Evolutionary conservation across 2,329 filamentous ascomycete genomes (phyloP).

Genomic region (Rutstroemia sp.): DNA sequence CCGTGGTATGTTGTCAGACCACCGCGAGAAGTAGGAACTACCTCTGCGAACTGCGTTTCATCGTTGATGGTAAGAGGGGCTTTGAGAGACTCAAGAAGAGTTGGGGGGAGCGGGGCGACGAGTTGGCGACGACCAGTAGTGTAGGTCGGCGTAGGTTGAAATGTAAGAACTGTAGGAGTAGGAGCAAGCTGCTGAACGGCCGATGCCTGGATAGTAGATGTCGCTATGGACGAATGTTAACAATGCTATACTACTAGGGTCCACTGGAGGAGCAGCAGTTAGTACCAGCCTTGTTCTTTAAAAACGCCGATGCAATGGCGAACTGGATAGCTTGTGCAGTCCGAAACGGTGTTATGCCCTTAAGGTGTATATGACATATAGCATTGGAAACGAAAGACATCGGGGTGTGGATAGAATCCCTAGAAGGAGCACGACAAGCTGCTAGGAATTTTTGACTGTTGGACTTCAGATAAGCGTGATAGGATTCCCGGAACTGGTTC

Average conservation of each 20-base stretch:
- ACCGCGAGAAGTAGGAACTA: slow-evolving; percentile 52
- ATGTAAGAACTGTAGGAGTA: slow-evolving; percentile 68
- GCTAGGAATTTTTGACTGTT: no score
- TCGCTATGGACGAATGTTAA: background rate
- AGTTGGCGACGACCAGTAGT: slow-evolving; percentile 81
- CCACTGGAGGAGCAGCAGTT: slow-evolving; percentile 35
- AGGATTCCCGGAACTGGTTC: no score
- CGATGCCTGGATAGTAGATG: background rate
- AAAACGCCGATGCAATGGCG: slow-evolving; percentile 46
- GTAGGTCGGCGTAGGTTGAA: slow-evolving; percentile 76
- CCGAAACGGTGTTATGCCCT: slow-evolving; percentile 44
- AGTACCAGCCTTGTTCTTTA: slow-evolving; percentile 46
- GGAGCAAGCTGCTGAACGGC: slow-evolving; percentile 34
- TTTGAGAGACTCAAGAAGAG: slow-evolving; percentile 37
- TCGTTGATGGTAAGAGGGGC: slow-evolving; percentile 1
- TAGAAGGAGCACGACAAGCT: no score
- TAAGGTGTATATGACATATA: slow-evolving; percentile 49
- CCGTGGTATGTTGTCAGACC: slow-evolving; percentile 94
- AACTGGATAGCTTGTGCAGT: slow-evolving; percentile 50
- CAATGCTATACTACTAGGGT: background rate
- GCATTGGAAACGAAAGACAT: no score
- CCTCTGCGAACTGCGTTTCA: slow-evolving; percentile 9
- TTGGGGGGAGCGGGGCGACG: slow-evolving; percentile 37
- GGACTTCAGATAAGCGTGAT: no score
- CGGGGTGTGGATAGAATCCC: no score